These are phyloP conservation scores for Oryza rufipogon DNA, from an alignment of 176 grass and related monocot species.

Conservation along the genomic window DNA sequence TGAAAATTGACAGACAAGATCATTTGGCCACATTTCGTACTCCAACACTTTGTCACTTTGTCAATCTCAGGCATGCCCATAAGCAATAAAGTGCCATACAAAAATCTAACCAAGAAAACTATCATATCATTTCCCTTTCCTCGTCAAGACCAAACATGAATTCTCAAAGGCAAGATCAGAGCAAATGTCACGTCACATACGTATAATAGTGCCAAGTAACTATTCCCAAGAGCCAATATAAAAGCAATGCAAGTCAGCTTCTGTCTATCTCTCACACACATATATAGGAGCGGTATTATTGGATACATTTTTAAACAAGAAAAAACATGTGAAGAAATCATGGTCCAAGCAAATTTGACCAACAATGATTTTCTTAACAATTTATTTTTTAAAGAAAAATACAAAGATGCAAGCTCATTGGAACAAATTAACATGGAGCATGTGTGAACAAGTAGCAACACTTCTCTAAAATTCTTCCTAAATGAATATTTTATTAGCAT, in stretches of 20 bases:
- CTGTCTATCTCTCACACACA: background rate
- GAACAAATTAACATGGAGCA: background rate
- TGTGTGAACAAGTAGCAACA: background rate
- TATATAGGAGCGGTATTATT: too few species aligned
- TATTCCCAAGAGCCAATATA: background rate
- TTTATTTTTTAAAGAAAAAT: too few species aligned
- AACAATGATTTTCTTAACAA: too few species aligned
- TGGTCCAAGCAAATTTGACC: background rate
- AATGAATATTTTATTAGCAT: background rate
- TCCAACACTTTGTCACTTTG: background rate
- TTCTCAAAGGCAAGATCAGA: background rate
- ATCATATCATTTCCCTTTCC: background rate
- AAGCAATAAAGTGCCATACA: background rate
- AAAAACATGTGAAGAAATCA: background rate
- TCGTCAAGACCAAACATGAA: background rate
- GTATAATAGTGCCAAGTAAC: background rate
- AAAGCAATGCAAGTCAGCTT: background rate
- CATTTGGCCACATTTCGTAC: background rate
- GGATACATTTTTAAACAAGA: background rate
- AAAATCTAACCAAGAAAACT: background rate
- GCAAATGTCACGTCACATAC: slow-evolving; percentile 7
- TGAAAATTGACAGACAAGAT: background rate
- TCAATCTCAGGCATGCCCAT: background rate
- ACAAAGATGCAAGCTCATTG: too few species aligned
- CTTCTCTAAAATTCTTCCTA: background rate